Conservation (phyloP, 257 asterid genomes). For the Solanum paucissectum region DNA sequence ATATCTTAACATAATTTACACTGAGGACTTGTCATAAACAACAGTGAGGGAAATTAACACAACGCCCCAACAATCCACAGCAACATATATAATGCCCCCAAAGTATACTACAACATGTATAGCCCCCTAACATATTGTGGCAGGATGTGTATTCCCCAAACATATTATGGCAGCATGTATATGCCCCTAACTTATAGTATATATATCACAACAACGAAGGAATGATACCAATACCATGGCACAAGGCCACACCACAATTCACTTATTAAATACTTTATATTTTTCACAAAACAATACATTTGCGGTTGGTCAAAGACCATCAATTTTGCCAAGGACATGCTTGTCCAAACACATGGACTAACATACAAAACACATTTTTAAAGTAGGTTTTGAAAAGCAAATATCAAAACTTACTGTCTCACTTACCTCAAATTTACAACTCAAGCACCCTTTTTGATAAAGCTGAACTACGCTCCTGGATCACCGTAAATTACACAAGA, state of each 20-base stretch:
- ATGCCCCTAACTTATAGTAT: background rate
- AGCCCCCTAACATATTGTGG: background rate
- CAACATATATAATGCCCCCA: background rate
- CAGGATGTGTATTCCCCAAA: background rate
- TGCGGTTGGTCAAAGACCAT: background rate
- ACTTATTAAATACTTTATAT: background rate
- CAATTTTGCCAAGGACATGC: background rate
- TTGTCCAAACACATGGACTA: background rate
- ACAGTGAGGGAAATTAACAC: background rate
- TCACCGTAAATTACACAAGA: too few relatives aligned
- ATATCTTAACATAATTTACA: background rate
- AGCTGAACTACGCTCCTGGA: background rate
- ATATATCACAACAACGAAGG: background rate
- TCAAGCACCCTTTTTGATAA: background rate
- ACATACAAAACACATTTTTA: background rate
- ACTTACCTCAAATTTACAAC: background rate
- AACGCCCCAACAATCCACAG: background rate
- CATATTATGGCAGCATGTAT: background rate
- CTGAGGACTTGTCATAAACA: background rate
- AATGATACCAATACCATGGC: background rate
- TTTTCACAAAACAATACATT: background rate
- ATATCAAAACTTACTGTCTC: background rate
- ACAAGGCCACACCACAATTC: background rate
- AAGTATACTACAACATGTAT: background rate
- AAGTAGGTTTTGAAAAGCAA: background rate